Evolutionary conservation across 768 basidiomycete species (phyloP), one percentile per base, ranked within the genome.

Genomic region (Cystoderma amianthinum): DNA sequence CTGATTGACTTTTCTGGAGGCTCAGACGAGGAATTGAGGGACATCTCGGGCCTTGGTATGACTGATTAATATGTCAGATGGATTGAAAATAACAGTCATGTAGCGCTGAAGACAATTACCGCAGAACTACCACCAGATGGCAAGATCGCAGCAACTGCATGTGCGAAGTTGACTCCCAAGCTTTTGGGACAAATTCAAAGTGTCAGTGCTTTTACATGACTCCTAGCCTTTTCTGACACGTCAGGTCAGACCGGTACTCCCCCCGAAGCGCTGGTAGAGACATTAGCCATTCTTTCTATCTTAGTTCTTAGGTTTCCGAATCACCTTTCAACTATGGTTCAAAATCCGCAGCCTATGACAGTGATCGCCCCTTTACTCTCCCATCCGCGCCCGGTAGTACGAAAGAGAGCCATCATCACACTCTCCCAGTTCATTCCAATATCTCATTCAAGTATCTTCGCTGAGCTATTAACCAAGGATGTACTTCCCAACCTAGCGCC

Each of bases 101-200:
- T 51, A 94, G 95, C 92, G 3, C 69, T 99, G 43, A 98, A 97
- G 66, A 95, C 92, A 2, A 93, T 98, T 50, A 92, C 93, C 3
- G 76, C 84, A 13, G 93, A 97, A 61, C 71, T 98, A 38, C 87
- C 89, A 6, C 76, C 79, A 4, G 86, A 87, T 48, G 82, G 86
- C 39, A 82, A 80, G 53, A 80, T 94, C 43, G 85, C 85, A 1
- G 69, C 70, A 1, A 82, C 81, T 32, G 86, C 86, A 23, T 91
- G 90, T 52, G 78, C 80, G 33, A 92, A 86, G 63, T 68, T 97
- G 37, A 82, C 86, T 2, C 86, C 91, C 5, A 87, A 86, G 57
- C 69, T 96, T 5, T 73, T 97, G 9, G 71, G 63, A 2, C 90
- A 94, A 52, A 71, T 95, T 13, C 68, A 80, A 37, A 86, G 78